Evolutionary conservation across 116 monocot genomes (phyloP).

Genomic region (Trichopus zeylanicus): DNA sequence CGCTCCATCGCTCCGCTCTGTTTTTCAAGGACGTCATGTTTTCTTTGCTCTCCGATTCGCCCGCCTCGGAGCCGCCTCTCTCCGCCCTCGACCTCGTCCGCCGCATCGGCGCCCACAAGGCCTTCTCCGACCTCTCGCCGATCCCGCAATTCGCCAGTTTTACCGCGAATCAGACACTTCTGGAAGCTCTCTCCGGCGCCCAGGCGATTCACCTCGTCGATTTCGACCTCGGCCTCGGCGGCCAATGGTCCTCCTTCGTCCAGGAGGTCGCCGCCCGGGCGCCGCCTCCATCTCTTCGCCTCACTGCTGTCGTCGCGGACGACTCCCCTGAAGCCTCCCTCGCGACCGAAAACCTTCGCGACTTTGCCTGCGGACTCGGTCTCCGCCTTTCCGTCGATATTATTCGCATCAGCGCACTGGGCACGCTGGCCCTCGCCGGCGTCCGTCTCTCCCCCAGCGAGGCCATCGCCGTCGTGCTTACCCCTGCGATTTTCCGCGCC

Average conservation of each 20-base stretch:
- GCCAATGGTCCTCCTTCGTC: constrained; percentile 66
- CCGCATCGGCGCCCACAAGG: constrained; percentile 59
- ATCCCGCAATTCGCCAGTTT: constrained; percentile 70
- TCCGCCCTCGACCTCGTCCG: constrained; percentile 39
- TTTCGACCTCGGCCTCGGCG: constrained; percentile 71
- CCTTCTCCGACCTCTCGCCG: constrained; percentile 73
- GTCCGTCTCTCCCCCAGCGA: constrained; percentile 3
- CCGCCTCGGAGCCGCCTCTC: constrained; percentile 5
- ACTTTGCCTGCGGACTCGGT: constrained; percentile 58
- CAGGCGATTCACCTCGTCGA: constrained; percentile 51
- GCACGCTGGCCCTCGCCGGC: constrained; percentile 25
- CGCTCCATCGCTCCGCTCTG: constrained; percentile 37
- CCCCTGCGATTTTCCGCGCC: neutral
- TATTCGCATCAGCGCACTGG: constrained; percentile 28
- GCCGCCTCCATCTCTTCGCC: constrained; percentile 24
- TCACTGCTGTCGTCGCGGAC: constrained; percentile 70
- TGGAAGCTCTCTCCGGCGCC: constrained; percentile 38
- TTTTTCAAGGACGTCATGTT: constrained; percentile 48
- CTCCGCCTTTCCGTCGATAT: constrained; percentile 48
- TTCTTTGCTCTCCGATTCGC: constrained; percentile 16
- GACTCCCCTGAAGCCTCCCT: constrained; percentile 51
- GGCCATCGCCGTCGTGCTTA: neutral
- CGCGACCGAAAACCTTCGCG: constrained; percentile 74
- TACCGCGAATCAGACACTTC: constrained; percentile 81
- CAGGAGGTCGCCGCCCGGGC: constrained; percentile 56